These are phyloP conservation scores for Komagataella phaffii DNA, from an alignment of 805 yeast species.

Conservation along the genomic window DNA sequence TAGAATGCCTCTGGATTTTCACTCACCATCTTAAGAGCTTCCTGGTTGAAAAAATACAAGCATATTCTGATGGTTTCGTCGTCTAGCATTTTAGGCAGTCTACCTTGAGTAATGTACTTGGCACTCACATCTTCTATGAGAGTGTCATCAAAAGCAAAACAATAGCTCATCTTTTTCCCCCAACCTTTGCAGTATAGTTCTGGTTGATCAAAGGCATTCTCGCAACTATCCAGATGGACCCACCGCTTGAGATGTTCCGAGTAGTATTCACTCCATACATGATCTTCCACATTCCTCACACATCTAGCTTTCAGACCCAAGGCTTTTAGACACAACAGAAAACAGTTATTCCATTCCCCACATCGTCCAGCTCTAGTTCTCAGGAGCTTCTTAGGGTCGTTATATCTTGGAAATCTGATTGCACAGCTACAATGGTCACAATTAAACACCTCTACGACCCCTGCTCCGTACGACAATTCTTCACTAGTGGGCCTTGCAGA, in stretches of 20 bases:
- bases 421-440: slow-evolving; percentile 36
- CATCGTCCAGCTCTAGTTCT: slow-evolving; percentile 66
- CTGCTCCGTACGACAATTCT: slow-evolving; percentile 31
- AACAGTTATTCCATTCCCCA: slow-evolving; percentile 92
- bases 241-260: slow-evolving; percentile 49
- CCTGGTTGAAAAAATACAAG: not conserved
- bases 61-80: not conserved
- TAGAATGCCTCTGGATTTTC: not conserved
- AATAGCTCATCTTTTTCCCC: slow-evolving; percentile 91
- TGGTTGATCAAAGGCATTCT: slow-evolving; percentile 76
- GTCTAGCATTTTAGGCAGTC: not conserved
- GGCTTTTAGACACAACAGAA: slow-evolving; percentile 55
- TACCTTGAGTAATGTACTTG: slow-evolving; percentile 35
- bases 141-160: slow-evolving; percentile 49
- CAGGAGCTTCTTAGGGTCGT: slow-evolving; percentile 49
- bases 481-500: slow-evolving; percentile 31
- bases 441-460: slow-evolving; percentile 46
- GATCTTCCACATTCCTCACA: slow-evolving; percentile 86
- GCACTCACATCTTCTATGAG: slow-evolving; percentile 59
- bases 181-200: slow-evolving; percentile 66
- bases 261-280: slow-evolving; percentile 91
- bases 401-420: slow-evolving; percentile 66
- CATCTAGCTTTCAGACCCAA: slow-evolving; percentile 55
- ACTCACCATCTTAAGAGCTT: not conserved
- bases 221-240: slow-evolving; percentile 88